Percentiles rank a stretch among this genome's conserved stretches.
These are phyloP conservation scores for Zalaria sp. DNA, from an alignment of 2,329 filamentous ascomycete species.

Conservation along the genomic window DNA sequence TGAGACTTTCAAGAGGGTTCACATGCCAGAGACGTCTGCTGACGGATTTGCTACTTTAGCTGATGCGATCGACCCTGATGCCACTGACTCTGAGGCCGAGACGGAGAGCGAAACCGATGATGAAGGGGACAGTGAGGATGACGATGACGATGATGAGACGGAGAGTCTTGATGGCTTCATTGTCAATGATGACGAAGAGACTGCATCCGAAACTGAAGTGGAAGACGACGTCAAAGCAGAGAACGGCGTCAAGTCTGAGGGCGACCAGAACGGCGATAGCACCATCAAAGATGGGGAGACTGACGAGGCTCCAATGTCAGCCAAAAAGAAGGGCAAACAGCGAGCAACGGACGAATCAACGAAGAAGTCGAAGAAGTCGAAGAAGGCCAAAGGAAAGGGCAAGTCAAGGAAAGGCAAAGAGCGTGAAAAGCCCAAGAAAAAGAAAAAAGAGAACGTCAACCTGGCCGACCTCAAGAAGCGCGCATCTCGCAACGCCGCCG, in stretches of 20 bases:
- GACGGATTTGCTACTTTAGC: slow-evolving; percentile 8
- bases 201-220: slow-evolving; percentile 13
- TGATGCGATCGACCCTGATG: slow-evolving; percentile 7
- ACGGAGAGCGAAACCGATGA: slow-evolving; percentile 19
- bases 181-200: slow-evolving; percentile 29
- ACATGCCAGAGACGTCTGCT: slow-evolving; percentile 42
- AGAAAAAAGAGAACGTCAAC: slow-evolving; percentile 26
- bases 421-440: slow-evolving; percentile 18
- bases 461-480: slow-evolving; percentile 55
- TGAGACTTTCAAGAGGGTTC: slow-evolving; percentile 56
- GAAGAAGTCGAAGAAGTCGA: slow-evolving; percentile 26
- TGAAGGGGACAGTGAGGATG: slow-evolving; percentile 24
- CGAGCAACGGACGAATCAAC: slow-evolving; percentile 9
- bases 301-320: neutral
- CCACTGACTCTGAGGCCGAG: slow-evolving; percentile 11
- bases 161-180: slow-evolving; percentile 41
- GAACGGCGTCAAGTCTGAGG: slow-evolving; percentile 4
- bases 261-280: neutral
- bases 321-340: slow-evolving; percentile 4
- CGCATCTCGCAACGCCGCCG: slow-evolving; percentile 46
- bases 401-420: slow-evolving; percentile 26
- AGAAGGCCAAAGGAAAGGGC: slow-evolving; percentile 26
- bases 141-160: slow-evolving; percentile 18
- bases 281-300: no score
- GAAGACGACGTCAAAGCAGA: slow-evolving; percentile 4